A percentile compares a stretch with the other conserved stretches of the same genome.
Evolutionary conservation across 495 filamentous ascomycete genomes (phyloP).

Genomic region (Lichina pygmaea): DNA sequence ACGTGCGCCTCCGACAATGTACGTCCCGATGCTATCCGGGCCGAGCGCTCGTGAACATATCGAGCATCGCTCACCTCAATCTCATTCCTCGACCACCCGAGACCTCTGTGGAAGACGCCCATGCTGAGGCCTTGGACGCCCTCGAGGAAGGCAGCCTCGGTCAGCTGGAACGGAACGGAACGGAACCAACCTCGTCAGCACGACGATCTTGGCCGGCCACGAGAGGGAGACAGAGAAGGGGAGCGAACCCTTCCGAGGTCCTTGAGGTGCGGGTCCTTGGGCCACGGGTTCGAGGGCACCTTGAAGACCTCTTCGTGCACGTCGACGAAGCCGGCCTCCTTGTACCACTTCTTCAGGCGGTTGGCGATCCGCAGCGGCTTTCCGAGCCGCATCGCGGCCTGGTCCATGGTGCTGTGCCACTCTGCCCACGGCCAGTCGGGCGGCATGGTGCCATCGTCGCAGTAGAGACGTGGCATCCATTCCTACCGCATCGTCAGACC

Average conservation of each 20-base stretch:
- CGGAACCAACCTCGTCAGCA: neutral
- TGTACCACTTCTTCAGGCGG: conserved; percentile 13
- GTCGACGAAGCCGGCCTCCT: conserved; percentile 14
- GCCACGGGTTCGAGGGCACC: conserved; percentile 14
- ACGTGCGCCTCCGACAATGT: neutral
- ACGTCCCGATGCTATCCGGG: neutral
- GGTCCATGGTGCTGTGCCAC: conserved; percentile 10
- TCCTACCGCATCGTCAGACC: conserved; percentile 11
- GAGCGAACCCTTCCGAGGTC: conserved; percentile 8
- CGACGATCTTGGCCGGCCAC: conserved; percentile 1
- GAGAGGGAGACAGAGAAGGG: conserved; percentile 1
- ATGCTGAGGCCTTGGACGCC: conserved; percentile 19
- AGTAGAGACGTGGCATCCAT: conserved; percentile 23
- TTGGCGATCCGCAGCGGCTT: conserved; percentile 10
- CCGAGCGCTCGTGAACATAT: neutral
- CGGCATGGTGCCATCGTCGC: conserved; percentile 22
- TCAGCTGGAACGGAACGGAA: conserved; percentile 8
- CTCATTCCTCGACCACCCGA: conserved; percentile 18
- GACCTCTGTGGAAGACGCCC: conserved; percentile 13
- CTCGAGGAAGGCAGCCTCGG: conserved; percentile 15
- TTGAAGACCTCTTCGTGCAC: conserved; percentile 15
- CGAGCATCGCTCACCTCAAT: conserved; percentile 10
- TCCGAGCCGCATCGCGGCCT: conserved; percentile 10
- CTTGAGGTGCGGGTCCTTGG: conserved; percentile 13
- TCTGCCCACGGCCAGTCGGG: conserved; percentile 17